These are phyloP conservation scores for Themeda triandra DNA, from an alignment of 176 grass and related monocot species.

Conservation along the genomic window DNA sequence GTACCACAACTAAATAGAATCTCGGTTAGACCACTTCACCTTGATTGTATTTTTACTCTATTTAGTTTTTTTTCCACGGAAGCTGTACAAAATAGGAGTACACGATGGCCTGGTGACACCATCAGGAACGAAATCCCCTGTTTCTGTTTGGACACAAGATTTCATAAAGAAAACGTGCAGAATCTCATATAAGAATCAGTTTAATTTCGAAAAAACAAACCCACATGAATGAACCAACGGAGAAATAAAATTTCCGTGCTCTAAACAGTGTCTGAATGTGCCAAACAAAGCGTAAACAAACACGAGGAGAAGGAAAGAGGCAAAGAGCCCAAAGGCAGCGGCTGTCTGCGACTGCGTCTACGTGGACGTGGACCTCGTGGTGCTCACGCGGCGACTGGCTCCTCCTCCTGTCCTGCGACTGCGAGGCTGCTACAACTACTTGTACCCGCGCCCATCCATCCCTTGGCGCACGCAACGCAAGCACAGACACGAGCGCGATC, in stretches of 20 bases:
- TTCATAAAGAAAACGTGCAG: too few relatives aligned
- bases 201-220: too few relatives aligned
- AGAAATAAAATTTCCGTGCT: neutral
- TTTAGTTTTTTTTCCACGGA: neutral
- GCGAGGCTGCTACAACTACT: neutral
- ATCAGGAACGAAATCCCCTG: neutral
- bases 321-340: neutral
- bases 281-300: neutral
- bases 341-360: neutral
- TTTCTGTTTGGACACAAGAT: too few relatives aligned
- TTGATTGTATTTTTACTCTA: neutral
- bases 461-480: neutral
- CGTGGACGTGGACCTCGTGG: constrained; percentile 25
- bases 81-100: neutral
- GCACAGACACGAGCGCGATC: neutral
- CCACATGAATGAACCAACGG: too few relatives aligned
- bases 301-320: too few relatives aligned
- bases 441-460: neutral
- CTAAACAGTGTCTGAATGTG: neutral
- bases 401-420: neutral
- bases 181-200: too few relatives aligned
- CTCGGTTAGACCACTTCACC: neutral
- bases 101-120: neutral
- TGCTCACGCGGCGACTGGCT: neutral
- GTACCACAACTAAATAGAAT: too few relatives aligned